These are phyloP conservation scores for Rhizophlyctis rosea DNA, from an alignment of 192 early-diverging fungal species.

Conservation along the genomic window DNA sequence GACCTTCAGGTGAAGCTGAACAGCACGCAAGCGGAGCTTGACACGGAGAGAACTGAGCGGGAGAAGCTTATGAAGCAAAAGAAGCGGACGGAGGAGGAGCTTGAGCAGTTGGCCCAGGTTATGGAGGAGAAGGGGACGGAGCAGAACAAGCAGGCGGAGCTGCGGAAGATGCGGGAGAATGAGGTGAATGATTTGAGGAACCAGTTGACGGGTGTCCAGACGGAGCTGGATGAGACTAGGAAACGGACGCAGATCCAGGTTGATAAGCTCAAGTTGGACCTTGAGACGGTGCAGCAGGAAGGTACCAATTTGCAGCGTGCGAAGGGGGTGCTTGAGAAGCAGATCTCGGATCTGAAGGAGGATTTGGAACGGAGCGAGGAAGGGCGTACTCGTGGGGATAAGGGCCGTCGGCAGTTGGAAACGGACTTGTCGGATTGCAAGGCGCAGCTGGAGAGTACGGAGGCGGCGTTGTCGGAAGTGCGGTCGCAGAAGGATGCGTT, in stretches of 20 bases:
- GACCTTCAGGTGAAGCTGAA: constrained; percentile 46
- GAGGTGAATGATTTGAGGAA: constrained; percentile 46
- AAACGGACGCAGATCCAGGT: constrained; percentile 32
- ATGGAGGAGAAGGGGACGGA: constrained; percentile 54
- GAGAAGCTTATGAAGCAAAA: constrained; percentile 52
- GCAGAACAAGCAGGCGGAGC: constrained; percentile 51
- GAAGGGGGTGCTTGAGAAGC: constrained; percentile 42
- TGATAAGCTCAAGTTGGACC: constrained; percentile 47
- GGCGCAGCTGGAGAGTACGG: constrained; percentile 46
- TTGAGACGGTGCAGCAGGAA: constrained; percentile 46
- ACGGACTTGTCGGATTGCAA: constrained; percentile 33
- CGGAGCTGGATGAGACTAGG: constrained; percentile 47
- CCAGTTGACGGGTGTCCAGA: constrained; percentile 38
- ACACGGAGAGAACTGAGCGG: constrained; percentile 42
- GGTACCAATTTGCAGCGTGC: constrained; percentile 27
- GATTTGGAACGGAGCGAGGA: constrained; percentile 50
- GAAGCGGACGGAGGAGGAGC: constrained; percentile 46
- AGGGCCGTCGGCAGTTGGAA: constrained; percentile 40
- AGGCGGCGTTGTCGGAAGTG: constrained; percentile 60
- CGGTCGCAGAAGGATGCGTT: constrained; percentile 59
- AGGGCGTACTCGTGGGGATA: constrained; percentile 32
- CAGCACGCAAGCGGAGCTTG: constrained; percentile 35
- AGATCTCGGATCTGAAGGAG: constrained; percentile 31
- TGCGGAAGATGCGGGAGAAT: constrained; percentile 50
- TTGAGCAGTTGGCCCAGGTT: constrained; percentile 38